Evolutionary conservation across 1,284 basidiomycete species (phyloP), one percentile per base, ranked within the genome.

Genomic region (Taiwanofungus camphoratus): DNA sequence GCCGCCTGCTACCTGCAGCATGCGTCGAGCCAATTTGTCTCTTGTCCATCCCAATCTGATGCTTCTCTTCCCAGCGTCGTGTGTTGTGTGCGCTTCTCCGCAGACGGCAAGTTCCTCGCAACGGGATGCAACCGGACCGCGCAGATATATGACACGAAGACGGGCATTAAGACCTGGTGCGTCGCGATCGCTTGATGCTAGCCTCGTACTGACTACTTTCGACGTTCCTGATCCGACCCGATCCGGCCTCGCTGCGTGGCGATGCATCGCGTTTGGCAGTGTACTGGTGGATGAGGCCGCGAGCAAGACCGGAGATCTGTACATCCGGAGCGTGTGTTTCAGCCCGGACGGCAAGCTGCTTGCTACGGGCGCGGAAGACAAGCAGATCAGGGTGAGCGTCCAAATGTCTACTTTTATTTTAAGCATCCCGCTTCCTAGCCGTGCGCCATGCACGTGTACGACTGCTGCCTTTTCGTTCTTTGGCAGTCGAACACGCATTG

Each of bases 61-160:
- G n/a, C n/a, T n/a, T n/a, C n/a, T n/a, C n/a, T n/a, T 24, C 22
- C 41, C 50, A 88, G 86, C 60, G 90, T 94, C 9, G 92, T 94
- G 1, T 94, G 91, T 66, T 94, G 91, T 61, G 91, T 95, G 35
- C 78, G 86, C 36, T 94, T 96, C 67, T 92, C 88, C 5, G 78
- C 85, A 4, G 90, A 95, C 59, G 92, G 92, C 29, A 90, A 87
- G 60, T 88, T 73, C 53, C 72, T 96, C 16, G 92, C 91, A 5
- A 94, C 92, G 0, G 92, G 92, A 4, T 95, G 91, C 69, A 94
- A 95, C 66, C 73, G 87, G 29, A 87, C 84, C 0, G 90, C 91
- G 5, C 91, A 93, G 62, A 90, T 96, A 52, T 94, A 87, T 60
- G 88, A 94, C 61, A 87, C 87, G 19, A 86, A 87, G 68, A 89